Evolutionary conservation across 2,329 filamentous ascomycete genomes (phyloP).

Genomic region (Elsinoe perseae): DNA sequence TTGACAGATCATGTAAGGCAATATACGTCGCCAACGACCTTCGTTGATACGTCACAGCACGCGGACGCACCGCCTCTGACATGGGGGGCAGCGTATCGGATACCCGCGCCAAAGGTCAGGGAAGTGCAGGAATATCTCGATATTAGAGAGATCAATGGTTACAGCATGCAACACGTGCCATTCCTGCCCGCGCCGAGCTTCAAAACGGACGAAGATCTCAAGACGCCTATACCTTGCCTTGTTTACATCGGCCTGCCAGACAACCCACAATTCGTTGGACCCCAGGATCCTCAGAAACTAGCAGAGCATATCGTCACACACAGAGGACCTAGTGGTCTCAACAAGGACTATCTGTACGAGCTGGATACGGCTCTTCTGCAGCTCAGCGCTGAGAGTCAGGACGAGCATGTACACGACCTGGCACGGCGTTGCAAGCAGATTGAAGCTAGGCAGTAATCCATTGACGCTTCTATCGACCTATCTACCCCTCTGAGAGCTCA

Average conservation of each 20-base stretch:
- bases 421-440: conserved; percentile 63
- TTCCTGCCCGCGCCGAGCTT: conserved; percentile 56
- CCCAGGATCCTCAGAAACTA: conserved; percentile 68
- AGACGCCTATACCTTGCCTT: conserved; percentile 48
- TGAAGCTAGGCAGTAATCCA: conserved; percentile 34
- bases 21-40: neutral
- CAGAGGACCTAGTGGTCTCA: conserved; percentile 76
- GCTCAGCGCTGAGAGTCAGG: conserved; percentile 67
- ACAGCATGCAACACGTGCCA: conserved; percentile 82
- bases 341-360: conserved; percentile 79
- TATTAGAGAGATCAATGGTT: conserved; percentile 95
- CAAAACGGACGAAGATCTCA: conserved; percentile 37
- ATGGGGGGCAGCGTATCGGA: conserved; percentile 79
- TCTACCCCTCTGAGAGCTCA: neutral
- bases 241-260: conserved; percentile 92
- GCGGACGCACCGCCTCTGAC: conserved; percentile 57
- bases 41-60: conserved; percentile 37
- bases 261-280: conserved; percentile 85
- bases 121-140: conserved; percentile 87
- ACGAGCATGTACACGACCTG: conserved; percentile 78
- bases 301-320: conserved; percentile 74
- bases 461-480: neutral
- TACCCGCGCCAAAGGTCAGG: conserved; percentile 56
- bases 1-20: conserved; percentile 54
- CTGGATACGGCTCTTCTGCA: conserved; percentile 67